Base-by-base conservation (phyloP, 108 stramenopile species). In the Skeletonema menzelii region DNA sequence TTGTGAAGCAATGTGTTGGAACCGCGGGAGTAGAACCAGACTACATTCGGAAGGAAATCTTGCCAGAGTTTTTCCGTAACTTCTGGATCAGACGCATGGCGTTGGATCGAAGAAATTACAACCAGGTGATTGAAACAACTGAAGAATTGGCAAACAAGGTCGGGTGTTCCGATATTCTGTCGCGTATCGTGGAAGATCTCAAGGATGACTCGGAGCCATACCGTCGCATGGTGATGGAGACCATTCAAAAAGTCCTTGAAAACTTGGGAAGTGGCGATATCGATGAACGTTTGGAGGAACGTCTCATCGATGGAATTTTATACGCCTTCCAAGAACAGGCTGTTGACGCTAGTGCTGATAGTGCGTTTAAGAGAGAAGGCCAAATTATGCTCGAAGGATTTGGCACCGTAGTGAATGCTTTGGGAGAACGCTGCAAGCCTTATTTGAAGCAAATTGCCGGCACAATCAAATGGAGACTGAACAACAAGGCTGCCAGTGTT, bases 21-120 rank as follows among this genome's bases (percentile, higher is more conserved):
- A 99, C 98, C 8, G 97, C 98, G 27, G 98, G 99, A 65, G 98
- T 99, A 10, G 96, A 97, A 71, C 92, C 97, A 26, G 89, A 93
- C 3, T 99, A 97, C 82, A 97, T 99, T 46, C 90, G 94, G 44
- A 95, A 96, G 72, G 96, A 97, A 55, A 96, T 99, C 53, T 56
- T 99, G 20, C 98, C 98, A 1, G 97, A 98, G 74, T 99, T 98
- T 82, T 98, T 99, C 76, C 77, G 82, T 26, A 94, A 95, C 76
- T 99, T 99, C 72, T 99, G 98, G 99, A 96, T 97, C 35, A 88
- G 98, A 7, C 81, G 98, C n/a, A 98, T 99, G 97, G 99, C 99
- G 7, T 79, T 98, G 49, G 98, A 99, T 82, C 78, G 97, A 46
- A 85, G 98, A 63, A 98, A 99, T 79, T 96, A 98, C 86, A 95